These are phyloP conservation scores for Hysterium pulicare DNA, from an alignment of 2,329 filamentous ascomycete genomes.

Conservation along the genomic window DNA sequence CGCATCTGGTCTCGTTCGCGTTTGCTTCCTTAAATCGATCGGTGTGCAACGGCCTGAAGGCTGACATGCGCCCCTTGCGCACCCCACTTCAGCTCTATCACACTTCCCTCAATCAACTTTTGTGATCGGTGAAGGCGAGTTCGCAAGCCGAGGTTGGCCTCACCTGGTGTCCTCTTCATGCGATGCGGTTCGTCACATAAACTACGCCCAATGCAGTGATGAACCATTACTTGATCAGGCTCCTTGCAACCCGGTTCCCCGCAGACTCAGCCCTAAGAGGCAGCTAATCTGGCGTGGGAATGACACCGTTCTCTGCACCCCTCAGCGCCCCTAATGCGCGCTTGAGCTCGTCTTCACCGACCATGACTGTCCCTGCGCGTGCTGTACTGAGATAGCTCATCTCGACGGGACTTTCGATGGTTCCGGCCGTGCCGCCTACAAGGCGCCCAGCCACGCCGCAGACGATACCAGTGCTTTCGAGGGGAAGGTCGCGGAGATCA, in stretches of 20 bases:
- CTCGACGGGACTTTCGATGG: constrained; percentile 54
- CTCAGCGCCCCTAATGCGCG: constrained; percentile 69
- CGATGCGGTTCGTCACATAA: background rate
- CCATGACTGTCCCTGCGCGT: constrained; percentile 82
- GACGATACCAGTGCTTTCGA: constrained; percentile 91
- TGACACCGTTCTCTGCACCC: constrained; percentile 31
- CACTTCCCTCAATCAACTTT: background rate
- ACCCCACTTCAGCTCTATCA: background rate
- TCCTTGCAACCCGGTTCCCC: background rate
- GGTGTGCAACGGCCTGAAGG: too few relatives aligned
- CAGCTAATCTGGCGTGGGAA: constrained; percentile 19
- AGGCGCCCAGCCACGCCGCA: constrained; percentile 86
- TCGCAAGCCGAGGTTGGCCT: background rate
- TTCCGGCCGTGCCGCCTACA: constrained; percentile 62
- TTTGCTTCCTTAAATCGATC: too few relatives aligned
- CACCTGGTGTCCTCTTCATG: constrained; percentile 2
- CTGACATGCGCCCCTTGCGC: too few relatives aligned
- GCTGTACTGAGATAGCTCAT: constrained; percentile 90
- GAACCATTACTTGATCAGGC: background rate
- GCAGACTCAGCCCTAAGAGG: constrained; percentile 2
- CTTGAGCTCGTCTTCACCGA: constrained; percentile 70
- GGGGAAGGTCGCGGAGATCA: constrained; percentile 73
- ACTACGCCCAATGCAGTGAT: background rate
- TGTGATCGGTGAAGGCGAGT: background rate
- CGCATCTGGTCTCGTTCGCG: too few relatives aligned